These are phyloP conservation scores for Meira miltonrushii DNA, from an alignment of 1,284 basidiomycete genomes.

Conservation along the genomic window DNA sequence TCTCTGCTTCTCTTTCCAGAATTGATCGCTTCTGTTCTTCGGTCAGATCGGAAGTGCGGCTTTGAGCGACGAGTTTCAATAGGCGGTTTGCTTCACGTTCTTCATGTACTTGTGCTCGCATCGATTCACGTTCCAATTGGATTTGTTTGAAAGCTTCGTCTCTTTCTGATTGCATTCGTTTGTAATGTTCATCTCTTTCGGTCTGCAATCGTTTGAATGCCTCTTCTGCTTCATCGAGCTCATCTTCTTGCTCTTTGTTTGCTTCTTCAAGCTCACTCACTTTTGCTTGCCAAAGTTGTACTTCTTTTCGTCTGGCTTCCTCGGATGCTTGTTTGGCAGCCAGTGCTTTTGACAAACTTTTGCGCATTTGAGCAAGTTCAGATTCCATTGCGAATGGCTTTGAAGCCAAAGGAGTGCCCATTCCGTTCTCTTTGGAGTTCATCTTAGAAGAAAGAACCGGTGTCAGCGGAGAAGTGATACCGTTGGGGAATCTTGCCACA, in stretches of 20 bases:
- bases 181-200: constrained; percentile 19
- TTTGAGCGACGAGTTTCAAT: constrained; percentile 23
- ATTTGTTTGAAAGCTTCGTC: constrained; percentile 6
- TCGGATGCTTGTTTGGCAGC: constrained; percentile 10
- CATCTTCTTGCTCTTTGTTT: constrained; percentile 12
- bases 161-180: background rate
- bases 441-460: background rate
- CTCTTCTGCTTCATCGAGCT: constrained; percentile 28
- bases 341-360: constrained; percentile 18
- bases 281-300: constrained; percentile 4
- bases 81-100: constrained; percentile 29
- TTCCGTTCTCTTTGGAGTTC: background rate
- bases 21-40: constrained; percentile 9
- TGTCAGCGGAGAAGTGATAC: background rate
- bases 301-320: constrained; percentile 16
- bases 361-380: constrained; percentile 32
- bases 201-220: background rate
- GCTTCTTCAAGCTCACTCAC: constrained; percentile 22
- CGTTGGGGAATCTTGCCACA: background rate
- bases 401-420: background rate
- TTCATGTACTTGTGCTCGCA: constrained; percentile 12
- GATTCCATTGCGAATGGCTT: constrained; percentile 38
- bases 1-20: constrained; percentile 3
- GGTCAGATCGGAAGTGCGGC: constrained; percentile 8
- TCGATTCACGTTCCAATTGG: constrained; percentile 15